Evolutionary conservation across 2,329 filamentous ascomycete species (phyloP).

Genomic region (Trichoderma brevicompactum): DNA sequence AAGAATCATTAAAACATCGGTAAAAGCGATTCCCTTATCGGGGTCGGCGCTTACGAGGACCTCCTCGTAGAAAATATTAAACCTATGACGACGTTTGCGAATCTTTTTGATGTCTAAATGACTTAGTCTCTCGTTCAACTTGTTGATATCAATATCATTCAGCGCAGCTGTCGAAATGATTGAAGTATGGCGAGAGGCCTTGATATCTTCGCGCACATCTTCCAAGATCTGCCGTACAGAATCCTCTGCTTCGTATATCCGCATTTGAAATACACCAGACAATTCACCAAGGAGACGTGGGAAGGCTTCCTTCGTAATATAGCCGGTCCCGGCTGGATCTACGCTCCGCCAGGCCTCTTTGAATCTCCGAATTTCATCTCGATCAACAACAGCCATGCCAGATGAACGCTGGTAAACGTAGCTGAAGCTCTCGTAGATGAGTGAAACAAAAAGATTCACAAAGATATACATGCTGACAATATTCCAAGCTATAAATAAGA

Average conservation of each 20-base stretch:
- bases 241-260: conserved; percentile 90
- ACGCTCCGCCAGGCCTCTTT: conserved; percentile 98
- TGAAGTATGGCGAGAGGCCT: conserved; percentile 58
- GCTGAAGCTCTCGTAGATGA: conserved; percentile 99
- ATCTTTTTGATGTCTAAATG: conserved; percentile 77
- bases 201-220: conserved; percentile 68
- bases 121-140: conserved; percentile 72
- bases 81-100: conserved; percentile 72
- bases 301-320: conserved; percentile 87
- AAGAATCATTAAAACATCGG: conserved; percentile 88
- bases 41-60: conserved; percentile 91
- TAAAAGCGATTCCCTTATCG: conserved; percentile 88
- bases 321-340: conserved; percentile 89
- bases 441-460: conserved; percentile 94
- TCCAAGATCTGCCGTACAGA: conserved; percentile 87
- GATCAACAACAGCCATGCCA: conserved; percentile 85
- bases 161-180: conserved; percentile 55
- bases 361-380: conserved; percentile 93
- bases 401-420: conserved; percentile 98
- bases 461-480: conserved; percentile 99
- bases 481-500: conserved; percentile 95
- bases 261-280: conserved; percentile 95
- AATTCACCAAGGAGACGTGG: conserved; percentile 88
- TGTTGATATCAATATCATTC: conserved; percentile 71
- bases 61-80: conserved; percentile 97